Base-by-base conservation (phyloP, 164 flowering plant species). In the Magnolia changhungtana region DNA sequence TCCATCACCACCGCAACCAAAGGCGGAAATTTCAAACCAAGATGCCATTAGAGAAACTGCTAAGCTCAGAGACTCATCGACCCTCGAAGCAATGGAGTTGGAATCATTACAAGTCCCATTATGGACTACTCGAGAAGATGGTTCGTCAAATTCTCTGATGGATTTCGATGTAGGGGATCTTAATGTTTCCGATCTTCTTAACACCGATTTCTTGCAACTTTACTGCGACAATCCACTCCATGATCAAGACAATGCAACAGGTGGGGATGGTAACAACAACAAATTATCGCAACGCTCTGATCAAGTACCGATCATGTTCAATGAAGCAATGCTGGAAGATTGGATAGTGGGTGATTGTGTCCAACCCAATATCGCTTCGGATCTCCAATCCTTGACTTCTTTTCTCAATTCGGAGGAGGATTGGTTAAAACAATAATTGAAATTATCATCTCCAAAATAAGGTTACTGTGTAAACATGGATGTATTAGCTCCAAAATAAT, bases 141-240 rank as follows among this genome's bases (percentile, higher is more conserved):
- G 59, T 0, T 61, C 71, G 2, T 31, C 52, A 4, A 67, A 74
- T 61, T 81, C 72, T 27, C 69, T 75, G 77, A 45, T 74, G 66
- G 80, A 78, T 67, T 58, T 83, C 4, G 77, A 72, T 31, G 66
- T 75, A 58, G 79, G 74, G 11, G 79, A 75, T 5, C 11, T 67
- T 8, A 73, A 69, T 19, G 3, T 80, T 7, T 78, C 84, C 1
- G 80, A 85, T 1, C 77, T 85, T 11, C 78, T 79, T 11, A 50
- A 79, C 16, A 16, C 67, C 2, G 77, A 81, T 24, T 79, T 83
- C 65, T 72, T 69, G 7, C 71, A 74, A 45, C 24, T 67, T 7
- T 45, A 61, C 27, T 50, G 67, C 18, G 50, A 27, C 1, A 16
- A 18, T 27, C 5, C 19, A 16, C 19, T 55, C n/a, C 9, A 61